Conservation (phyloP, 306 rosid species). For the Castanea sativa region DNA sequence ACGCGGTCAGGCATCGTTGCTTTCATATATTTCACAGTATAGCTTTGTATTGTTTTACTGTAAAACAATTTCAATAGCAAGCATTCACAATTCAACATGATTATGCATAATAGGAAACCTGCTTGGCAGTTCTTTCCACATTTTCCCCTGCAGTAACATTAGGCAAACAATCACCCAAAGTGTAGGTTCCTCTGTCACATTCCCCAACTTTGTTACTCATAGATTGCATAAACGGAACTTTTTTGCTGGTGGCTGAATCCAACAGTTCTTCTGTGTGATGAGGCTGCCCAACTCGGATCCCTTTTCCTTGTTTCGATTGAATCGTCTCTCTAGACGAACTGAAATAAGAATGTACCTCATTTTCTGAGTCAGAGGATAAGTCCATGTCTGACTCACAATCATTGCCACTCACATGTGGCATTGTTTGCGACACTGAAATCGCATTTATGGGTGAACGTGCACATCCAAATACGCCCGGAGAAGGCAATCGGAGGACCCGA, state of each 20-base stretch:
- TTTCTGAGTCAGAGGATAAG: conserved; percentile 12
- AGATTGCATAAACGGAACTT: too few species aligned
- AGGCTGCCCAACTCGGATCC: too few species aligned
- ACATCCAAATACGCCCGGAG: conserved; percentile 3
- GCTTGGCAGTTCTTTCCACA: neutral
- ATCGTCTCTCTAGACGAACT: too few species aligned
- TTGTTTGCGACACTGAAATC: neutral
- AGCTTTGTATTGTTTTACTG: neutral
- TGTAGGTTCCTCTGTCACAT: too few species aligned
- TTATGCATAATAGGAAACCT: neutral
- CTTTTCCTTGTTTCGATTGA: too few species aligned
- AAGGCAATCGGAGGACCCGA: neutral
- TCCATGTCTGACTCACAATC: conserved; percentile 20
- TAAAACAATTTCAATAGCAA: neutral
- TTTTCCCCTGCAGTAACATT: neutral
- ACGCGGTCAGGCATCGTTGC: too few species aligned
- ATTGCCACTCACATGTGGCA: neutral
- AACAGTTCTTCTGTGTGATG: too few species aligned
- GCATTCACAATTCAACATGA: neutral
- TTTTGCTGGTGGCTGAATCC: too few species aligned
- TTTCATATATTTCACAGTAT: neutral
- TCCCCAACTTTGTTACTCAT: too few species aligned
- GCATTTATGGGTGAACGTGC: conserved; percentile 4
- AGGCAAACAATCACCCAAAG: neutral
- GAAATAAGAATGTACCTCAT: neutral